phyloP scores from a whole-genome alignment of 2,329 filamentous ascomycete species.

The Paraconiothyrium sp. region DNA sequence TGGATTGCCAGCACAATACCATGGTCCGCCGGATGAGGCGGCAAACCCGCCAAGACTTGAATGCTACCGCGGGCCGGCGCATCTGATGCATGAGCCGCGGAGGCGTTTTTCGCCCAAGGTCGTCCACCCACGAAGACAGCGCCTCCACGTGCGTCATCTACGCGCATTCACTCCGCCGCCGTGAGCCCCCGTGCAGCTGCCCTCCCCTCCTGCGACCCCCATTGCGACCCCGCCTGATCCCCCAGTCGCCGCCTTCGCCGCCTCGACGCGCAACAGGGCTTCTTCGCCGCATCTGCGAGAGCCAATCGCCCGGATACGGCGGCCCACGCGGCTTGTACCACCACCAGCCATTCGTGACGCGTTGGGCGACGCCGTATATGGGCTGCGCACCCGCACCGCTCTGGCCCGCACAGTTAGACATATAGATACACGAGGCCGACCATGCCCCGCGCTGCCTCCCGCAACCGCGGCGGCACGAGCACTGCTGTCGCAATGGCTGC shows the following conservation, averaged over 20 bases:
- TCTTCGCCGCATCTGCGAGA: neutral
- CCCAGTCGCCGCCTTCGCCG: neutral
- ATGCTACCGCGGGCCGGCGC: slow-evolving; percentile 7
- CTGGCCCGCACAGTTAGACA: slow-evolving; percentile 1
- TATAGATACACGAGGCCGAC: slow-evolving; percentile 19
- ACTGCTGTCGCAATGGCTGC: slow-evolving; percentile 46
- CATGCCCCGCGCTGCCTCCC: slow-evolving; percentile 24
- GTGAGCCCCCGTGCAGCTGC: neutral
- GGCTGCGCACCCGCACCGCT: slow-evolving; percentile 6
- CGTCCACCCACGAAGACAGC: neutral
- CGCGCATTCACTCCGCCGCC: neutral
- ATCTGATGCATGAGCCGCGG: neutral
- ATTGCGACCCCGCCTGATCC: neutral
- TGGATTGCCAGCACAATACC: neutral
- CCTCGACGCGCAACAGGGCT: neutral
- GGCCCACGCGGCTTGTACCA: slow-evolving; percentile 6
- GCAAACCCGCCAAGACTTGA: neutral
- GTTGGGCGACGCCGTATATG: slow-evolving; percentile 8
- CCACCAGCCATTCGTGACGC: slow-evolving; percentile 7
- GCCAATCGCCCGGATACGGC: slow-evolving; percentile 15
- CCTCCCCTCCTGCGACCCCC: slow-evolving; percentile 2
- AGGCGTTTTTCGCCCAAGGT: neutral
- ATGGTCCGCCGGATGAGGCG: slow-evolving; percentile 10
- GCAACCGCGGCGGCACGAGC: slow-evolving; percentile 25
- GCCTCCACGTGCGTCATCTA: slow-evolving; percentile 14